These are phyloP conservation scores for Parastagonospora nodorum DNA, from an alignment of 2,329 filamentous ascomycete species.

Conservation along the genomic window DNA sequence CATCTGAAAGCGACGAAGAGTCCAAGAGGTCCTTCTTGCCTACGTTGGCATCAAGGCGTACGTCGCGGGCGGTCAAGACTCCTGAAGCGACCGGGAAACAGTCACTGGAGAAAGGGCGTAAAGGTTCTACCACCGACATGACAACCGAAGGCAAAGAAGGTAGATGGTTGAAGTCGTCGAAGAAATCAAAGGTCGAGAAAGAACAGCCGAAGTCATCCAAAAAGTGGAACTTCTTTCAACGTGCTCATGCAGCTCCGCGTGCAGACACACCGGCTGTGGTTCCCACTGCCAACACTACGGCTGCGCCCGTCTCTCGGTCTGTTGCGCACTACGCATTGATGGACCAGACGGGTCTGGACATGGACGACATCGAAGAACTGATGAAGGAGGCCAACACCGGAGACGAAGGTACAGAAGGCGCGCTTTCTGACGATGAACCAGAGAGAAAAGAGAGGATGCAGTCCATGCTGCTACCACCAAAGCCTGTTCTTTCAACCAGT, in stretches of 20 bases:
- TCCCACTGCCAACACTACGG: slow-evolving; percentile 45
- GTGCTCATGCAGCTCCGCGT: slow-evolving; percentile 50
- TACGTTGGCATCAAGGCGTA: slow-evolving; percentile 31
- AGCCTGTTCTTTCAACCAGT: slow-evolving; percentile 37
- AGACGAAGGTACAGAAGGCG: slow-evolving; percentile 30
- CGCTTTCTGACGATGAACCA: slow-evolving; percentile 25
- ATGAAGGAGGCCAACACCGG: slow-evolving; percentile 49
- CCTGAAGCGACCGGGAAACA: slow-evolving; percentile 26
- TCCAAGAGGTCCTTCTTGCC: slow-evolving; percentile 41
- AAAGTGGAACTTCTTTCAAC: slow-evolving; percentile 66
- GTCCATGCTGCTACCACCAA: slow-evolving; percentile 47
- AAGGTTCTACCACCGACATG: slow-evolving; percentile 29
- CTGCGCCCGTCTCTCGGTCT: slow-evolving; percentile 44
- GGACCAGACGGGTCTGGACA: slow-evolving; percentile 53
- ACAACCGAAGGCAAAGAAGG: slow-evolving; percentile 43
- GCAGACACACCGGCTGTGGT: slow-evolving; percentile 33
- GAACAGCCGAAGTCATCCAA: slow-evolving; percentile 45
- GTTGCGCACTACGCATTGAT: slow-evolving; percentile 65
- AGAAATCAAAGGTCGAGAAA: slow-evolving; percentile 33
- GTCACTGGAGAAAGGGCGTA: slow-evolving; percentile 23
- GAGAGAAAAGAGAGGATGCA: slow-evolving; percentile 39
- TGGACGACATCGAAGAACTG: slow-evolving; percentile 54
- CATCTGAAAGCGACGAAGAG: slow-evolving; percentile 46
- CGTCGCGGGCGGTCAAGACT: slow-evolving; percentile 32
- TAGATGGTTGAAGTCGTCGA: slow-evolving; percentile 44